Evolutionary conservation across 2,329 filamentous ascomycete genomes (phyloP), one percentile per base, ranked within the genome.

Genomic region (Coleophoma cylindrospora): DNA sequence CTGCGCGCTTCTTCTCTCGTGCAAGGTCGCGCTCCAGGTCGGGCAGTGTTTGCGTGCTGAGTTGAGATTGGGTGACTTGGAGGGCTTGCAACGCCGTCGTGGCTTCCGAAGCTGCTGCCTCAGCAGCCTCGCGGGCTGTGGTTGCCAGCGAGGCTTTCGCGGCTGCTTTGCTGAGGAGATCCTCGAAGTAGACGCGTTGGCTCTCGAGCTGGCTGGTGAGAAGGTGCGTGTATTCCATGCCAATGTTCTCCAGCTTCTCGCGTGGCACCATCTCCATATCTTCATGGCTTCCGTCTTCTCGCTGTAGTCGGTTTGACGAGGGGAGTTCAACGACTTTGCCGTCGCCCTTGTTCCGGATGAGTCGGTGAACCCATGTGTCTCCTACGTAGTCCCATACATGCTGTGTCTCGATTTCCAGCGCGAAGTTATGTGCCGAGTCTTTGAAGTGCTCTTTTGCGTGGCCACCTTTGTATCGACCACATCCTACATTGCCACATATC

Each of bases 381-480:
- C 89, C 91, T 0, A 89, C 89, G 57, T 99, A 99, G 68, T 99
- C 94, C 94, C 94, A 99, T 1, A 99, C 91, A 60, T 96, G 87
- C 66, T 99, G 92, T 1, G 91, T 95, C 54, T 87, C 84, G 36
- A 97, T 81, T 66, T 99, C 94, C 66, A 99, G 87, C 22, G 91
- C 87, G 65, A 96, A 99, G 55, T 87, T 88, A 68, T 99, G 94
- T 4, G 84, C 83, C 3, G 89, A 95, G 49, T 89, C 80, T 68
- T 95, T 91, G 81, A 90, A 96, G 68, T 96, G 91, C 12, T 89
- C 86, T 66, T 95, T 96, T 34, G 92, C 91, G 62, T 97, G 91
- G 0, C 91, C 94, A 27, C 86, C 84, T 67, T 96, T 95, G 66
- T 99, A 99, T 32, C 94, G 83, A 1, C 94, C 94, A 64, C 94